Base-by-base conservation (phyloP, 176 grass and related monocot species). In the Aegilops speltoides region DNA sequence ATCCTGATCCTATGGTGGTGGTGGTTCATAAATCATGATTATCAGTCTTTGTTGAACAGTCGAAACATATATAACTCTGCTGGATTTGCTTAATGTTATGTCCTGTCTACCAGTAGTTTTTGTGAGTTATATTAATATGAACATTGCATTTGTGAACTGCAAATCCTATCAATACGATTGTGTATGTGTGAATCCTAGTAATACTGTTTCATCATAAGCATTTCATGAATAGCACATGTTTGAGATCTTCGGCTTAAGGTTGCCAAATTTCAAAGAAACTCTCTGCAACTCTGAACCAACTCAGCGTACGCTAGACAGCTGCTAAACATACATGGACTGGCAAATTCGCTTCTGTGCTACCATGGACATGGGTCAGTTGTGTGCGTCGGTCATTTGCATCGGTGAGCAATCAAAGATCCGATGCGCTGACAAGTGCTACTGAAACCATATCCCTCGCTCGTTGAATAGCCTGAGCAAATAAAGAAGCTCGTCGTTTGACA, bases 381-480 rank as follows among this genome's bases (percentile, higher is more conserved):
- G 64, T 6, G 17, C 66, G 16, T 2, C 66, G 34, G 33, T 33
- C 19, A 73, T 73, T 15, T 54, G 15, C 45, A 32, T 54, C 14
- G 12, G 36, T 79, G 48, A 52, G 9, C 84, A 79, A 41, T 40
- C 66, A 46, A 7, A 48, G 3, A 29, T 23, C 70, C 29, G 25
- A 26, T 45, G 61, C 25, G 3, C 24, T 45, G 22, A n/a, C 6
- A 72, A 40, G 48, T 63, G 77, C 89, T 93, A 95, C 70, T 85
- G 73, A 70, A 98, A 98, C 36, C 78, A 37, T 43, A 95, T 78
- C 13, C 91, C 91, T 34, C 86, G 88, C 57, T 93, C 56, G 25
- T 98, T 98, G 83, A 98, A 89, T 79, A 93, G 76, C 63, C 41
- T 83, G 67, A 95, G 90, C 86, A 98, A 81, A 70, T 57, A 73